Percentiles rank a stretch among this genome's conserved stretches.
These are phyloP conservation scores for Alternaria conjuncta DNA, from an alignment of 2,329 filamentous ascomycete species.

Conservation along the genomic window DNA sequence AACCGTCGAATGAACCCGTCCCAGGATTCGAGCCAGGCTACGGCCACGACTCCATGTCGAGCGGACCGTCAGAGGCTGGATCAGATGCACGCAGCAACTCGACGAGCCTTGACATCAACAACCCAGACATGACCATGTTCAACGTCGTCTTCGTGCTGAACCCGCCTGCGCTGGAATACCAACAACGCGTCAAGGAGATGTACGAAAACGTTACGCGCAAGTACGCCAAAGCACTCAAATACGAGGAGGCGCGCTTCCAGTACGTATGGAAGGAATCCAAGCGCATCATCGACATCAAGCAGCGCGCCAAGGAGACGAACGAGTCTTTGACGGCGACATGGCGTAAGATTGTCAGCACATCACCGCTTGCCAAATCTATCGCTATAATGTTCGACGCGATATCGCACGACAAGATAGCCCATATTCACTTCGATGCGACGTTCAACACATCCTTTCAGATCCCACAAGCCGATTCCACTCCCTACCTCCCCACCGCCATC, in stretches of 20 bases:
- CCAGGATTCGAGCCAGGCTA: constrained; percentile 49
- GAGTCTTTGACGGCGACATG: constrained; percentile 71
- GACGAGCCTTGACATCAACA: constrained; percentile 58
- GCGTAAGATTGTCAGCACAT: constrained; percentile 73
- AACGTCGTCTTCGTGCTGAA: constrained; percentile 93
- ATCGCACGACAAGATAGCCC: constrained; percentile 84
- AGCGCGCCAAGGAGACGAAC: constrained; percentile 75
- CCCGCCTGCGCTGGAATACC: constrained; percentile 77
- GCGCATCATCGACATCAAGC: constrained; percentile 78
- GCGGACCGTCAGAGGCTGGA: constrained; percentile 45
- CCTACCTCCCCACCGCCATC: constrained; percentile 72
- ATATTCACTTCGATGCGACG: constrained; percentile 73
- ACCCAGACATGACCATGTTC: constrained; percentile 91
- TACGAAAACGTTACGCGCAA: constrained; percentile 91
- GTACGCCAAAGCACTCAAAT: constrained; percentile 89
- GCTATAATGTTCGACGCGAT: constrained; percentile 82
- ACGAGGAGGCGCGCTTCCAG: constrained; percentile 85
- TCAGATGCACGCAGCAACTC: constrained; percentile 50
- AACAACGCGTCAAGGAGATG: constrained; percentile 74
- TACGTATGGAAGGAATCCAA: constrained; percentile 94
- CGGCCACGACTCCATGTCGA: constrained; percentile 43
- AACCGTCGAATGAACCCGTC: constrained; percentile 16
- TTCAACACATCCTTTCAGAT: constrained; percentile 69
- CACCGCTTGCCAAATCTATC: constrained; percentile 81
- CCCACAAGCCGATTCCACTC: constrained; percentile 68